Evolutionary conservation across 2,329 filamentous ascomycete species (phyloP), one percentile per base, ranked within the genome.

Genomic region (Pseudocercospora macadamiae): DNA sequence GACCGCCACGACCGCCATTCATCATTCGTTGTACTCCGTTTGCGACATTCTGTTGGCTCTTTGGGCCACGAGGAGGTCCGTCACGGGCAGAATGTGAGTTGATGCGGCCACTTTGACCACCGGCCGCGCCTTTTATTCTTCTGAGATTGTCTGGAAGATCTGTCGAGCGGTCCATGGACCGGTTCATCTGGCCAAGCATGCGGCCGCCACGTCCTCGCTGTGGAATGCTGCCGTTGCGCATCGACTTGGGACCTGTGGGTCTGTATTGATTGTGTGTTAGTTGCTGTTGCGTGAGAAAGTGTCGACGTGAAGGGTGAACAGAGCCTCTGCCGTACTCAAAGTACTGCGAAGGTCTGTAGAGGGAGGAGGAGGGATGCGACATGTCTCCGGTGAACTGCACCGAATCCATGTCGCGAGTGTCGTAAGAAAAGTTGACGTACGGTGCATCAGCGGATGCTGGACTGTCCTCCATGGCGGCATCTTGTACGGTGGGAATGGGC

Each of bases 241-340:
- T 96, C 30, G 93, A 92, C 74, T 93, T 95, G 16, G 95, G 95
- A 57, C 93, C 95, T 52, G 92, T 97, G 8, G 95, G 95, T 71
- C 93, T 97, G 70, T 59, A 32, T 39, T 25, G 39, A 21, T 61
- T 16, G 10, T 42, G 32, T 25, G 55, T 63, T 47, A 64, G 62
- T 47, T 60, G 62, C 30, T 62, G 39, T n/a, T 47, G 48, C 51
- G 51, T 51, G 18, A 48, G 39, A 37, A 44, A 21, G 28, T 34
- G 47, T 54, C 23, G 26, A 48, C 37, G 39, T 6, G 39, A 45
- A 21, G 52, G 30, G 26, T 54, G 19, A n/a, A 32, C 19, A 23
- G 23, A 53, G 37, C 36, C 32, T 49, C 42, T 49, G 44, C 34
- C 42, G 39, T 39, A 45, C 19, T 19, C 32, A 45, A 26, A n/a